Base-by-base conservation (phyloP, 2,329 filamentous ascomycete species). In the Fusarium clavum region DNA sequence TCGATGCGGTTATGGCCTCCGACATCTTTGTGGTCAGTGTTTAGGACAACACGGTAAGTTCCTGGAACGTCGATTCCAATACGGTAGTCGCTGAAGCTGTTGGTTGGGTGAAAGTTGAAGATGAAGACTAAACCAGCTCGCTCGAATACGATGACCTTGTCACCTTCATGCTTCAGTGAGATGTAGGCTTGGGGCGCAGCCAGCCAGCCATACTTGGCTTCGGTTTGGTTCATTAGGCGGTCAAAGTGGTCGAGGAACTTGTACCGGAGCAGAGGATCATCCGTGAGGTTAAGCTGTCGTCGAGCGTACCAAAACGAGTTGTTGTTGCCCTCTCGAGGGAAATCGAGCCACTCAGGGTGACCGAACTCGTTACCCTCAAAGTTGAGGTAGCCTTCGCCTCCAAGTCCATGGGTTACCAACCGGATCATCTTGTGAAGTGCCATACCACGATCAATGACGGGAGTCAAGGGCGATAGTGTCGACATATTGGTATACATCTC, bases 401-500 rank as follows among this genome's bases (percentile, higher is more conserved):
- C 96, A 18, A 99, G 88, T 44, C 87, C 88, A 78, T 99, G 95
- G 2, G 96, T 98, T 69, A 99, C 84, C 18, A 99, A 88, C 16
- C 96, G 92, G 76, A 99, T 98, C 92, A 99, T 92, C 85, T 99
- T 99, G 87, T 99, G 96, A 40, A 99, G 84, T 6, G 93, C 88
- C 84, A 99, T 92, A 57, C 96, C 96, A 52, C 96, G 91, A 75
- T 97, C 91, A 78, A 99, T 97, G 69, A 93, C 86, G 0, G 94
- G 89, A 0, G 96, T 99, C 71, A 97, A 84, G n/a, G 92, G 90
- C 0, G 91, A 90, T 25, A 98, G 82, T 0, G 84, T 86, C 1
- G 96, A 98, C 96, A 99, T 99, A 84, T 99, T 91, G 27, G 95
- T 98, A 83, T 99, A 99, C 86, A 99, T 89, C 79, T 99, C 91